These are phyloP conservation scores for Coelastrella sp. DNA, from an alignment of 139 green algal genomes.

Conservation along the genomic window DNA sequence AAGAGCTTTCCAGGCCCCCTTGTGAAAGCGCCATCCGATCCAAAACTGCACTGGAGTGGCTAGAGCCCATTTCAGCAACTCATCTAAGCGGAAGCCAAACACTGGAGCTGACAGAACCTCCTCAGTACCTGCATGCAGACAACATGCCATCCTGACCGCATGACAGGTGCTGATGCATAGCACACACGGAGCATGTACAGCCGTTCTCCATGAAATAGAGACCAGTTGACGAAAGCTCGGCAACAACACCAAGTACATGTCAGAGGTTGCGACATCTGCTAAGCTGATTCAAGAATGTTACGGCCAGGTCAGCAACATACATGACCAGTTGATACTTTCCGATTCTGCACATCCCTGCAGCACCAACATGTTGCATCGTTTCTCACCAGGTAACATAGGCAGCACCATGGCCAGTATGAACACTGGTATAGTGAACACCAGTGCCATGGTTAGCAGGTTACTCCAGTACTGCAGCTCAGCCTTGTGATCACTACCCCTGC, in stretches of 20 bases:
- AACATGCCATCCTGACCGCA: not conserved
- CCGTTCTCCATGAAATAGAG: not conserved
- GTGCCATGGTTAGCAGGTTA: constrained; percentile 53
- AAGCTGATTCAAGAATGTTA: no score
- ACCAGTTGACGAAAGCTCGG: not conserved
- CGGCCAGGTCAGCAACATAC: no score
- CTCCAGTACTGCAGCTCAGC: constrained; percentile 71
- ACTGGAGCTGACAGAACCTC: constrained; percentile 53
- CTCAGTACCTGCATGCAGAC: not conserved
- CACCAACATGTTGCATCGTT: not conserved
- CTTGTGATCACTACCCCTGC: constrained; percentile 25
- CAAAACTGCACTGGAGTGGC: constrained; percentile 93
- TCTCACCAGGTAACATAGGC: constrained; percentile 63
- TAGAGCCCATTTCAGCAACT: constrained; percentile 88
- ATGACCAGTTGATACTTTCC: no score
- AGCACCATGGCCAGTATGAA: constrained; percentile 93
- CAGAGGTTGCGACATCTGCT: no score
- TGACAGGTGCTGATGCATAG: not conserved
- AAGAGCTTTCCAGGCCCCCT: constrained; percentile 78
- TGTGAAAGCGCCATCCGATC: constrained; percentile 95
- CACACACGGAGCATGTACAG: not conserved
- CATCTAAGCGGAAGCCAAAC: constrained; percentile 76
- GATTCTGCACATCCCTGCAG: no score
- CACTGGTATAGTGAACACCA: constrained; percentile 88
- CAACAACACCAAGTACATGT: not conserved